phyloP scores from a whole-genome alignment of 192 early-diverging fungal species.

The Entomortierella parvispora region DNA sequence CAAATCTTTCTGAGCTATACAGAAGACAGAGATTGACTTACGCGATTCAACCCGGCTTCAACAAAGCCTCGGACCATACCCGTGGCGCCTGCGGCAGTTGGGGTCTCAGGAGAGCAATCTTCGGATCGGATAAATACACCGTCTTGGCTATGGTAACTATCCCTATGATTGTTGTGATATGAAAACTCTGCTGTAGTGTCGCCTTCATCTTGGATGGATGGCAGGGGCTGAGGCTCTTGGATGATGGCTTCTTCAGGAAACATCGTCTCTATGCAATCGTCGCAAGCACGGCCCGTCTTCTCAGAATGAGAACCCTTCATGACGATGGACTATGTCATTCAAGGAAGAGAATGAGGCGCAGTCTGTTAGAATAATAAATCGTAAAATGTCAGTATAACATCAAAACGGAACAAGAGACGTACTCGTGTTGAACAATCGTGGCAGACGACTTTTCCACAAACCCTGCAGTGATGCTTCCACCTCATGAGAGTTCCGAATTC shows the following conservation, averaged over 20 bases:
- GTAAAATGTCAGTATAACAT: slow-evolving; percentile 53
- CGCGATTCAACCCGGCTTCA: slow-evolving; percentile 40
- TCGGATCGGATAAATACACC: slow-evolving; percentile 27
- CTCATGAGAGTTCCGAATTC: slow-evolving; percentile 71
- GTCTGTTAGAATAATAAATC: slow-evolving; percentile 58
- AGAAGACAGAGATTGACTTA: too few species aligned
- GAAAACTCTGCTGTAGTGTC: neutral
- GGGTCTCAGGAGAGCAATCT: slow-evolving; percentile 13
- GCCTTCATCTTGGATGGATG: slow-evolving; percentile 16
- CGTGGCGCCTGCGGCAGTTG: slow-evolving; percentile 6
- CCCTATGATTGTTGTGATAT: slow-evolving; percentile 1
- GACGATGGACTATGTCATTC: slow-evolving; percentile 41
- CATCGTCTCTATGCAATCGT: slow-evolving; percentile 55
- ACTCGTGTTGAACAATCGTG: slow-evolving; percentile 73
- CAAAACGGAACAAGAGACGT: slow-evolving; percentile 46
- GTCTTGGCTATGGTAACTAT: slow-evolving; percentile 28
- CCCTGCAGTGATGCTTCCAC: slow-evolving; percentile 82
- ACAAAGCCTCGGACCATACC: slow-evolving; percentile 48
- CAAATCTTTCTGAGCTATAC: too few species aligned
- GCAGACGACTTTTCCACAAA: slow-evolving; percentile 86
- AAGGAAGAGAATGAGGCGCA: slow-evolving; percentile 20
- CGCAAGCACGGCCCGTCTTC: slow-evolving; percentile 54
- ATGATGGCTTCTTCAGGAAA: slow-evolving; percentile 47
- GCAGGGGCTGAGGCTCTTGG: neutral
- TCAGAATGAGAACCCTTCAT: slow-evolving; percentile 48